A percentile compares a stretch with the other conserved stretches of the same genome.
Conservation (phyloP, 352 stramenopile genomes). For the Halophytophthora polymorphica region DNA sequence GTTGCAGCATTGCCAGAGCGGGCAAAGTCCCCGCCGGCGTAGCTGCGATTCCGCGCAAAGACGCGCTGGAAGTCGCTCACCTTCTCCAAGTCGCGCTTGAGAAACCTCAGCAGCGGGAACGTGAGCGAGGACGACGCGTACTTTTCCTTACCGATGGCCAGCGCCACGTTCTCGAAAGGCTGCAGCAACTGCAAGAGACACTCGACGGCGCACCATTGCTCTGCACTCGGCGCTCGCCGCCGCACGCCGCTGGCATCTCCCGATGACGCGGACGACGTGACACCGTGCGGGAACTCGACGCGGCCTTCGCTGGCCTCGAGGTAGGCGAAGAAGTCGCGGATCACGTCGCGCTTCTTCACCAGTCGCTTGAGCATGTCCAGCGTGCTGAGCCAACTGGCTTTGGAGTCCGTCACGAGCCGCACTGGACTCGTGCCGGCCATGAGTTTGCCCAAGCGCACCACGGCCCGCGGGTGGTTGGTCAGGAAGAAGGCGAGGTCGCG, state of each 20-base stretch:
- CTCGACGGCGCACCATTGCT: slow-evolving; percentile 42
- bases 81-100: slow-evolving; percentile 47
- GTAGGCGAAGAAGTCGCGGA: slow-evolving; percentile 48
- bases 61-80: slow-evolving; percentile 42
- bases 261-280: slow-evolving; percentile 8
- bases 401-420: slow-evolving; percentile 37
- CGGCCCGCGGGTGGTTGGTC: slow-evolving; percentile 40
- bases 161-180: slow-evolving; percentile 45
- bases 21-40: too few species aligned
- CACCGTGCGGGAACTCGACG: slow-evolving; percentile 29
- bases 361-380: slow-evolving; percentile 49
- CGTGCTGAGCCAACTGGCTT: slow-evolving; percentile 41
- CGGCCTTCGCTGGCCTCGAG: slow-evolving; percentile 34
- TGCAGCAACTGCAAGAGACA: slow-evolving; percentile 38
- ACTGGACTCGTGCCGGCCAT: slow-evolving; percentile 30
- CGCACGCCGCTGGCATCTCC: slow-evolving; percentile 9
- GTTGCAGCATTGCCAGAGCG: slow-evolving; percentile 2
- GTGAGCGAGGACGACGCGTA: slow-evolving; percentile 35
- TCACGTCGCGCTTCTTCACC: slow-evolving; percentile 35
- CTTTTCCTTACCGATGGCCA: slow-evolving; percentile 42
- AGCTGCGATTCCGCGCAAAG: slow-evolving; percentile 22
- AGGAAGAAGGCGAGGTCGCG: slow-evolving; percentile 45
- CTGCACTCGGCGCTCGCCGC: slow-evolving; percentile 23
- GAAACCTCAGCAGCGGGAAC: slow-evolving; percentile 39
- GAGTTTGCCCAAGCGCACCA: slow-evolving; percentile 38